Evolutionary conservation across 2,329 filamentous ascomycete genomes (phyloP), one percentile per base, ranked within the genome.

Genomic region (Hypoxylon sp.): DNA sequence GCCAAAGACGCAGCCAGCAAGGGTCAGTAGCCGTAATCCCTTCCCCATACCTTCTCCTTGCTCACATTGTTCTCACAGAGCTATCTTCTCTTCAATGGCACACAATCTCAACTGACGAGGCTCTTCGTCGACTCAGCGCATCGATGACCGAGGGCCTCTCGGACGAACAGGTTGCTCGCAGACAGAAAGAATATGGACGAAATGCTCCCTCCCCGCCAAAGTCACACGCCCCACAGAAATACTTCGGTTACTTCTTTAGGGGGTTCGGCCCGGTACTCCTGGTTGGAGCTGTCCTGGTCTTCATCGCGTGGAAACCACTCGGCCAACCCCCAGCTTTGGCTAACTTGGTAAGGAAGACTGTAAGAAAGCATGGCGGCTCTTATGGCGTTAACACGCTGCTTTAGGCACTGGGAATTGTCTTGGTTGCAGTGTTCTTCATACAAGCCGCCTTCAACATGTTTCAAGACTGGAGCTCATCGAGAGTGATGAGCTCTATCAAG

Each of bases 401-500:
- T 30, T 16, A 76, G 74, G 91, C 91, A 0, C 83, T 94, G 23
- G 91, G 89, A 0, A 91, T 93, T 71, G 91, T 94, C 2, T 80
- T 94, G 5, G 76, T 90, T 1, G 85, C 87, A 5, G 91, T 94
- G 6, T 94, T 90, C 73, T 78, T 88, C 68, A 86, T 90, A 41
- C 88, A 91, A 71, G 91, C 90, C 14, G 85, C 81, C 2, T 94
- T 93, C 79, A 89, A 89, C 73, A 85, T 86, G 73, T 91, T 85
- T 82, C 88, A 90, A 73, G 91, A 94, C 75, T 94, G 91, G 87
- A 92, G 90, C 1, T 91, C 90, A 0, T 90, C 87, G 1, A 82
- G 89, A 4, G 91, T 93, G 59, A 94, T 94, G 92, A 87, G 88
- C 16, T 92, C 90, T 0, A 94, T 94, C 75, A 91, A 89, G 50